phyloP scores from a whole-genome alignment of 1,139 yeast species.

The Hanseniaspora gamundiae region DNA sequence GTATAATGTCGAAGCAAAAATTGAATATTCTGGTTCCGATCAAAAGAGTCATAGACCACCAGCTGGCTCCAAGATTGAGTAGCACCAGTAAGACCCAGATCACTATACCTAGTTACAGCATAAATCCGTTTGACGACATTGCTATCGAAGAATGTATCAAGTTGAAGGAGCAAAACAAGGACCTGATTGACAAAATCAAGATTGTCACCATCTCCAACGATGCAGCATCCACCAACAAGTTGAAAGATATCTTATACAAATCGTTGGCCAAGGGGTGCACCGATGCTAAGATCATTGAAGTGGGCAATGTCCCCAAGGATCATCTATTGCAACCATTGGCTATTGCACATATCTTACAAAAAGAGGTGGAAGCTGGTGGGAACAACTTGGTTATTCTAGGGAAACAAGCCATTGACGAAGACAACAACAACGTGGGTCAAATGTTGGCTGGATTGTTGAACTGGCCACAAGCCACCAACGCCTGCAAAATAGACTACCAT shows the following conservation, averaged over 20 bases:
- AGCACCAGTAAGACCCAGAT: conserved; percentile 82
- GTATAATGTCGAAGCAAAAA: conserved; percentile 15
- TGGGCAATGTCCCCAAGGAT: conserved; percentile 38
- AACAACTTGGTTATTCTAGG: conserved; percentile 73
- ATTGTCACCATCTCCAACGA: conserved; percentile 88
- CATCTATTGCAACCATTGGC: conserved; percentile 71
- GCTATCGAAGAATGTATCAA: conserved; percentile 89
- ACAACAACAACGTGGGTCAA: conserved; percentile 93
- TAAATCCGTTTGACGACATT: conserved; percentile 95
- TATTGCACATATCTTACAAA: conserved; percentile 73
- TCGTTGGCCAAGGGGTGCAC: conserved; percentile 95
- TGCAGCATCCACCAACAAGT: conserved; percentile 28
- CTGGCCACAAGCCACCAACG: conserved; percentile 98
- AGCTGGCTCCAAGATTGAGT: conserved; percentile 86
- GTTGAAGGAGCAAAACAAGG: conserved; percentile 57
- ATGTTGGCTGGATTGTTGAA: conserved; percentile 86
- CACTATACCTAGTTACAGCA: conserved; percentile 82
- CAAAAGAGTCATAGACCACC: conserved; percentile 88
- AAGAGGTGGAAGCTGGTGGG: conserved; percentile 57
- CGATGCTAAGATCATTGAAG: conserved; percentile 65
- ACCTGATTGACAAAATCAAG: conserved; percentile 69
- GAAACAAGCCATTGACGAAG: conserved; percentile 94
- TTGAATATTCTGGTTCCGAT: conserved; percentile 83
- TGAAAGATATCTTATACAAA: conserved; percentile 78
- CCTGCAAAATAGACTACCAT: conserved; percentile 64